A percentile compares a stretch with the other conserved stretches of the same genome.
Conservation (phyloP, 106 monocot species). For the Acorus gramineus region DNA sequence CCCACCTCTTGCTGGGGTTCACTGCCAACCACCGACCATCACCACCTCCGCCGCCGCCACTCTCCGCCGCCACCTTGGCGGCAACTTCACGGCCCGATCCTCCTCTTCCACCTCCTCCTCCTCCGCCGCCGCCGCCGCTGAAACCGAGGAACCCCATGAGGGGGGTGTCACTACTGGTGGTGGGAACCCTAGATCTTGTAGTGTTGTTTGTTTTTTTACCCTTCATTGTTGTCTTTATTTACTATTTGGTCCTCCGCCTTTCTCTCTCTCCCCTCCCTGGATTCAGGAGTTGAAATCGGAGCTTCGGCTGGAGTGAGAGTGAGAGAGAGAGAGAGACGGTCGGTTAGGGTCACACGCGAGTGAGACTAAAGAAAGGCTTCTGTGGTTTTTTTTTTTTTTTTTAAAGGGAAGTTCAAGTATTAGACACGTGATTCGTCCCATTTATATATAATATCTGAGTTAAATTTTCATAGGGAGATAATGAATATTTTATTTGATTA, state of each 20-base stretch:
- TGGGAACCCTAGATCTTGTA: neutral
- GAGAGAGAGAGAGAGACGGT: too few relatives aligned
- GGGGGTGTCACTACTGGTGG: neutral
- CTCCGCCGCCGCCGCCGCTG: neutral
- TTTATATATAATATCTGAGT: too few relatives aligned
- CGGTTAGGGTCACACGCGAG: too few relatives aligned
- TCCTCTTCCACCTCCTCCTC: neutral
- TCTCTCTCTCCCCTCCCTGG: neutral
- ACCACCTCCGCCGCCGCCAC: neutral
- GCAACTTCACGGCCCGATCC: neutral
- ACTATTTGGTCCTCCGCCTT: neutral
- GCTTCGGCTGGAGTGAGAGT: too few relatives aligned
- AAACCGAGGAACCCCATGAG: neutral
- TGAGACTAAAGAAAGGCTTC: too few relatives aligned
- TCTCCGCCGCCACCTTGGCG: neutral
- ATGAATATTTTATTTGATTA: too few relatives aligned
- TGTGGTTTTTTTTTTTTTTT: too few relatives aligned
- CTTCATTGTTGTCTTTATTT: neutral
- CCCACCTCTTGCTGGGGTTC: slow-evolving; percentile 89
- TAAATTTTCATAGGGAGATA: too few relatives aligned
- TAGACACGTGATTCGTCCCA: too few relatives aligned
- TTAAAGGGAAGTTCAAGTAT: too few relatives aligned
- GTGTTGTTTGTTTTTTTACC: neutral
- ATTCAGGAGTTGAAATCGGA: too few relatives aligned
- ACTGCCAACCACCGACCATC: slow-evolving; percentile 52